Evolutionary conservation across 192 early-diverging fungal species (phyloP), one percentile per base, ranked within the genome.

Genomic region (Lobosporangium transversale): DNA sequence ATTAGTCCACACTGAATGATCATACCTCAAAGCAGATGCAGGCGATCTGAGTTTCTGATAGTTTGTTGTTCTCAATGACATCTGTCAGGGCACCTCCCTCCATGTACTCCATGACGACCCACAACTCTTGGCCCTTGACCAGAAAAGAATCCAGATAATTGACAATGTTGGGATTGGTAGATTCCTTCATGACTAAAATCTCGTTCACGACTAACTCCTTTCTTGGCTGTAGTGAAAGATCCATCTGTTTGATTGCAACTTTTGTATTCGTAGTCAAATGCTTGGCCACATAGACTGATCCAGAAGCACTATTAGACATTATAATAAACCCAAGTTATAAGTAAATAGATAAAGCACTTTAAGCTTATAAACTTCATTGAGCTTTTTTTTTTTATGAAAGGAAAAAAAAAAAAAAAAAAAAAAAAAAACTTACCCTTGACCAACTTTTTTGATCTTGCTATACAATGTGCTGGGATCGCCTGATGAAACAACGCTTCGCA

Each of bases 31-130:
- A 85, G 62, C 95, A 96, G 32, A 99, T 92, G 43, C 93, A 89
- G 15, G 97, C 96, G 53, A 99, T 98, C 81, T 99, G 97, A 20
- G 84, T 84, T 82, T 99, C 96, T 27, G 88, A 91, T 87, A 99
- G 82, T 50, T 87, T 87, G 76, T 91, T 95, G 85, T 97, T 97
- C 78, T 94, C 94, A 79, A 99, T 98, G 30, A 98, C 92, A 74
- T 99, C 97, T 18, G 96, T 99, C 78, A 99, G 85, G 27, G 96
- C 89, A 49, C 97, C 97, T 44, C 95, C 97, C 78, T 98, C 97
- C 97, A 99, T 99, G 83, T 92, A 95, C 83, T 99, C 97, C 94
- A 99, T 95, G 36, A 99, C 90, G n/a, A 99, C 94, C 97, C 97
- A 99, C 59, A 99, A 84, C 48, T 98, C 96, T 24, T 66, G 74